phyloP scores from a whole-genome alignment of 257 asterid species.

The Datura wrightii region DNA sequence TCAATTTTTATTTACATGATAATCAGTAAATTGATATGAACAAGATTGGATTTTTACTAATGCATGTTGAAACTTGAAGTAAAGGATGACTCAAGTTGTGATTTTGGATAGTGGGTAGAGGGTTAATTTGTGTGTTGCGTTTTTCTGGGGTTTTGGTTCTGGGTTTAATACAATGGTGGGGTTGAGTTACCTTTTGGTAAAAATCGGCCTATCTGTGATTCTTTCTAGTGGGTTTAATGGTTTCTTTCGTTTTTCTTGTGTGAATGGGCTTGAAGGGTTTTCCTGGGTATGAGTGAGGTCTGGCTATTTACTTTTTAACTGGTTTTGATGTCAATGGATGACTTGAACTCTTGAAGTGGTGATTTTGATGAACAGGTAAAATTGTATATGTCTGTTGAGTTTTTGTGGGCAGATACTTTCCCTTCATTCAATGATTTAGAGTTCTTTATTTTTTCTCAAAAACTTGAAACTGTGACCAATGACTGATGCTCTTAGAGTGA shows the following conservation, averaged over 20 bases:
- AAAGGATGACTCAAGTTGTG: background rate
- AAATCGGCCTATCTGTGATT: background rate
- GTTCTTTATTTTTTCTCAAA: background rate
- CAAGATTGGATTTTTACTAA: constrained; percentile 20
- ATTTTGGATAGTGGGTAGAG: background rate
- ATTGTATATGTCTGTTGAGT: background rate
- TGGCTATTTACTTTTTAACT: background rate
- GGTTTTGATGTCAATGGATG: background rate
- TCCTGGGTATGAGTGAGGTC: background rate
- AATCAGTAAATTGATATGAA: background rate
- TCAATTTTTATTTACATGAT: background rate
- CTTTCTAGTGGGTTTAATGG: background rate
- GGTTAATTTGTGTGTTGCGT: background rate
- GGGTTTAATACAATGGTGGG: background rate
- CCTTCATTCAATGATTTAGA: background rate
- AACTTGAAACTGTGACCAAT: background rate
- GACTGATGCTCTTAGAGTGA: background rate
- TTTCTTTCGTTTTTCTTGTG: background rate
- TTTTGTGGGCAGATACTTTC: background rate
- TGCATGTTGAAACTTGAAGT: constrained; percentile 14
- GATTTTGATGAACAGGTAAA: constrained; percentile 7
- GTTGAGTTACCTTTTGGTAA: background rate
- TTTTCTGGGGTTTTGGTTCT: background rate
- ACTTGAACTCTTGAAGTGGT: constrained; percentile 1
- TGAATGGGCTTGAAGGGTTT: background rate